These are phyloP conservation scores for Ophiostoma tasmaniense DNA, from an alignment of 2,329 filamentous ascomycete genomes.

Conservation along the genomic window DNA sequence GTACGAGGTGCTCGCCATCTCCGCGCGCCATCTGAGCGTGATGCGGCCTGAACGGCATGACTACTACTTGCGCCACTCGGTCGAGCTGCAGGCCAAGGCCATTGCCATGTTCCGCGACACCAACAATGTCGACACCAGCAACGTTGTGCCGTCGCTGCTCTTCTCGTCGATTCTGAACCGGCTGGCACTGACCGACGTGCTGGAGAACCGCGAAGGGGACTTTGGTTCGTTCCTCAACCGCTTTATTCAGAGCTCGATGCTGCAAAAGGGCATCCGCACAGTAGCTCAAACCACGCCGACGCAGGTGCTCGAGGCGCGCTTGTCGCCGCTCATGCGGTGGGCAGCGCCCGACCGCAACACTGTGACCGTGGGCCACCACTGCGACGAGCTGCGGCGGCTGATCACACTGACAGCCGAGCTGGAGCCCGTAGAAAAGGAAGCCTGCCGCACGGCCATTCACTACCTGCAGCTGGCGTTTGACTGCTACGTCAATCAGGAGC, in stretches of 20 bases:
- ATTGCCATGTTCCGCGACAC: slow-evolving; percentile 32
- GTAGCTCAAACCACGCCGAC: slow-evolving; percentile 31
- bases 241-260: slow-evolving; percentile 34
- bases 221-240: slow-evolving; percentile 35
- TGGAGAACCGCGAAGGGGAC: slow-evolving; percentile 31
- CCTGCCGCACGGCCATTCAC: slow-evolving; percentile 22
- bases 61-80: slow-evolving; percentile 32
- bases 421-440: slow-evolving; percentile 18
- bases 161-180: slow-evolving; percentile 38
- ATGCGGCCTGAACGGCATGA: slow-evolving; percentile 19
- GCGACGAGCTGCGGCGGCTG: slow-evolving; percentile 22
- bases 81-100: slow-evolving; percentile 37
- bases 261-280: slow-evolving; percentile 36
- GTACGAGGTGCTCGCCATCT: slow-evolving; percentile 31
- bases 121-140: slow-evolving; percentile 18
- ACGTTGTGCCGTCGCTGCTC: slow-evolving; percentile 32
- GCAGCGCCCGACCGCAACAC: background rate
- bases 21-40: slow-evolving; percentile 32
- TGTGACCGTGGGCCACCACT: slow-evolving; percentile 23
- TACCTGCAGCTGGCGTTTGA: slow-evolving; percentile 28
- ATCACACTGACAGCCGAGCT: slow-evolving; percentile 19
- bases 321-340: slow-evolving; percentile 28
- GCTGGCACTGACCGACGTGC: slow-evolving; percentile 41
- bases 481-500: slow-evolving; percentile 12
- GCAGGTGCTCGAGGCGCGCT: slow-evolving; percentile 29